phyloP scores from a whole-genome alignment of 1,284 basidiomycete species.

The Tilletia walkeri region DNA sequence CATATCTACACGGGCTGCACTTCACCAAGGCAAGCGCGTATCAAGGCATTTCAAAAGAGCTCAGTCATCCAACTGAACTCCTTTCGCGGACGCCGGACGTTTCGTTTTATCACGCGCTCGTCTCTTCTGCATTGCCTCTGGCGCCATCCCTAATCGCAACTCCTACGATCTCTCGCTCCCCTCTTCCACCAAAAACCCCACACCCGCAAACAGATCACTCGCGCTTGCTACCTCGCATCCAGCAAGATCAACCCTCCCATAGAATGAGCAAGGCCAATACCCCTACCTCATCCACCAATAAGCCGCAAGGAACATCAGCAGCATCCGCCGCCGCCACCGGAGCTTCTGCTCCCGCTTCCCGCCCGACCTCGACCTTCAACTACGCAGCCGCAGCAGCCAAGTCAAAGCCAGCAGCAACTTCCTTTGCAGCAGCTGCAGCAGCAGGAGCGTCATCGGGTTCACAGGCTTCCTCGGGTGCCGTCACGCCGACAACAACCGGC shows the following conservation, averaged over 20 bases:
- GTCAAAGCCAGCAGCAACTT: constrained; percentile 10
- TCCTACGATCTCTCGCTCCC: too few relatives aligned
- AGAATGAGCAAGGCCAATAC: constrained; percentile 16
- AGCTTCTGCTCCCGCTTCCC: constrained; percentile 15
- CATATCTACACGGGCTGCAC: too few relatives aligned
- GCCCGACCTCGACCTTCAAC: constrained; percentile 15
- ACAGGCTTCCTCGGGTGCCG: not conserved
- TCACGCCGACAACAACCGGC: not conserved
- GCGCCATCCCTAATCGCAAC: not conserved
- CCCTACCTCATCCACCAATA: not conserved
- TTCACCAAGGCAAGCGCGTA: too few relatives aligned
- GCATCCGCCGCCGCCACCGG: constrained; percentile 14
- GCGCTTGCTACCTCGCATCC: not conserved
- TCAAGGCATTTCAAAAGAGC: too few relatives aligned
- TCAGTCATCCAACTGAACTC: not conserved
- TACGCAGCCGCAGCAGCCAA: constrained; percentile 16
- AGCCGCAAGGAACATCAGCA: not conserved
- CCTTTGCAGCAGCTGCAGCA: constrained; percentile 3
- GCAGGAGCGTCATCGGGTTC: not conserved
- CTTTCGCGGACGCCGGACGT: constrained; percentile 6
- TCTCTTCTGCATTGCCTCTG: not conserved
- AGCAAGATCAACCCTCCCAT: constrained; percentile 3
- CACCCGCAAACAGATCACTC: too few relatives aligned
- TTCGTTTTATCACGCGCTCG: not conserved
- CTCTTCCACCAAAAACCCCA: too few relatives aligned